A percentile compares a stretch with the other conserved stretches of the same genome.
Evolutionary conservation across 306 rosid species (phyloP).

Genomic region (Coriaria nepalensis): DNA sequence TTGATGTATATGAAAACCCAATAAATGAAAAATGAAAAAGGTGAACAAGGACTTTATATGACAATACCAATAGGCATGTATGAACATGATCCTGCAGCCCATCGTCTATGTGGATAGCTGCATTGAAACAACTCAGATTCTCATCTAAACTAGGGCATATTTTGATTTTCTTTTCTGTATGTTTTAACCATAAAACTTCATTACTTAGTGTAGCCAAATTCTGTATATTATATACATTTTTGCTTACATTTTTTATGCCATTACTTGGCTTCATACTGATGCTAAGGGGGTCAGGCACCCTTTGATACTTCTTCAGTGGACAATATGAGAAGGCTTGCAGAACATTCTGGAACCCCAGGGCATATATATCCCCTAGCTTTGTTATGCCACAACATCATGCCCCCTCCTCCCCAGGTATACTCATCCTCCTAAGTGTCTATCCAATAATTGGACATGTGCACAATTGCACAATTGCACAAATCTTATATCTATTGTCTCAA

Average conservation of each 20-base stretch:
- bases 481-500: background rate
- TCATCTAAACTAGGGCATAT: too few species aligned
- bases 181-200: background rate
- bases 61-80: too few species aligned
- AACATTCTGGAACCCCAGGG: slow-evolving; percentile 77
- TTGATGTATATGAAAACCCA: too few species aligned
- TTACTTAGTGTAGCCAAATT: background rate
- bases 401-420: slow-evolving; percentile 70
- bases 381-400: slow-evolving; percentile 84
- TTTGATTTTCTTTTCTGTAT: too few species aligned
- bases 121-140: too few species aligned
- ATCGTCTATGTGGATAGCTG: too few species aligned
- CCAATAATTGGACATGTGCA: slow-evolving; percentile 7
- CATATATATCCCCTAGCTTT: slow-evolving; percentile 82
- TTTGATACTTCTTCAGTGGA: slow-evolving; percentile 84
- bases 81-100: too few species aligned
- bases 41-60: too few species aligned
- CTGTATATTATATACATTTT: background rate
- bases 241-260: background rate
- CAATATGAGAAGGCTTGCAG: slow-evolving; percentile 81
- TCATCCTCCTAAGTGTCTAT: slow-evolving; percentile 16
- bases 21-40: too few species aligned
- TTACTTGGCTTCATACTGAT: slow-evolving; percentile 27
- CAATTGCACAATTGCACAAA: slow-evolving; percentile 6
- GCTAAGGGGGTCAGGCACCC: slow-evolving; percentile 61